Evolutionary conservation across 176 grass and related monocot species (phyloP), one percentile per base, ranked within the genome.

Genomic region (Oryza brachyantha): DNA sequence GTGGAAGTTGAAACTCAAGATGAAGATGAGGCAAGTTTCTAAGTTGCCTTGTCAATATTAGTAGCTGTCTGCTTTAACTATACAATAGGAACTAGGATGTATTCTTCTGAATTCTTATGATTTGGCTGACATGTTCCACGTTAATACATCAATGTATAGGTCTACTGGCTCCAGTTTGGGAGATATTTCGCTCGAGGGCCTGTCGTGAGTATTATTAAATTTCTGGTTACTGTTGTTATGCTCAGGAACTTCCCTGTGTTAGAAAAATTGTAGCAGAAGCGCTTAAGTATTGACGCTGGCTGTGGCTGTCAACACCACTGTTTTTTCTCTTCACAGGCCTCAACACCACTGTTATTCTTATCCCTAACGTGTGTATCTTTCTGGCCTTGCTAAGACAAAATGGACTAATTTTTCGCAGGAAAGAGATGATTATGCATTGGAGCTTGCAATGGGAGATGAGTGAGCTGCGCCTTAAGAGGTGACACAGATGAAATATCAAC

Each of bases 161-260:
- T 98, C 19, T 98, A 98, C 34, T 94, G 89, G 92, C 96, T 98
- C 61, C 96, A 98, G 73, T 98, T 98, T 28, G 96, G 96, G 64
- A 81, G 90, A 92, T 98, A 94, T 76, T 98, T 98, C 85, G 96
- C 96, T 25, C 77, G 96, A 87, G 92, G 96, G 13, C 85, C 96
- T 71, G 83, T 98, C 68, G 96, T 98, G 45, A 94, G 88, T 90
- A 84, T 64, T 43, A 61, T 1, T 61, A 36, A 21, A 16, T 66
- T 81, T 50, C 13, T 78, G 13, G 24, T 0, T 39, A 8, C 8
- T 1, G 11, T 55, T 50, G 40, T 5, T 74, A 29, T 41, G n/a
- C 58, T 17, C 0, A 26, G 1, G 35, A 37, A 65, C 6, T 22
- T 17, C 25, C 13, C 28, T 24, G 43, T 28, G 12, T 32, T 25